These are phyloP conservation scores for Blastocystis sp. DNA, from an alignment of 352 stramenopile genomes.

Conservation along the genomic window DNA sequence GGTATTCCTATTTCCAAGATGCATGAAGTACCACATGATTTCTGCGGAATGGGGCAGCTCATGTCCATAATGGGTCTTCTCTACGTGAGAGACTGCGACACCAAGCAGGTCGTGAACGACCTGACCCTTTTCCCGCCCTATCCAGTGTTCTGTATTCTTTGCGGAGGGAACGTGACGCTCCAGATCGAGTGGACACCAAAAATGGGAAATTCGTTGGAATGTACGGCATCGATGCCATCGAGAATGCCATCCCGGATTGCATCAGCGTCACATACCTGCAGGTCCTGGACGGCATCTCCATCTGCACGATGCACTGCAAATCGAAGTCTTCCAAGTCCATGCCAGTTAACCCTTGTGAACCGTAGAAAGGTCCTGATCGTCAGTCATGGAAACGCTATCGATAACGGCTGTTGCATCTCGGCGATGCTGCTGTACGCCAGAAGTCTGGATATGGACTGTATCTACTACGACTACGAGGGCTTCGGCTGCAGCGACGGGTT, in stretches of 20 bases:
- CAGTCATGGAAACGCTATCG: conserved; percentile 57
- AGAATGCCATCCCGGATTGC: conserved; percentile 7
- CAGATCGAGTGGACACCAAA: conserved; percentile 3
- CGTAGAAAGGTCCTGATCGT: conserved; percentile 27
- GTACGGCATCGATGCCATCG: conserved; percentile 32
- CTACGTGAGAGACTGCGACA: conserved; percentile 40
- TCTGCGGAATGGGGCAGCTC: conserved; percentile 30
- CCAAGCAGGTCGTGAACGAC: conserved; percentile 5
- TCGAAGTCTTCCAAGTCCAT: not conserved
- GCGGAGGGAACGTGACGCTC: not conserved
- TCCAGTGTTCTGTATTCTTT: conserved; percentile 28
- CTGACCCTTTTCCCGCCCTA: conserved; percentile 54
- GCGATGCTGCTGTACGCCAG: not conserved
- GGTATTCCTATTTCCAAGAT: no score
- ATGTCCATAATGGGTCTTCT: conserved; percentile 36
- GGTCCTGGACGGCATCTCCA: conserved; percentile 10
- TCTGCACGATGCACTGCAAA: conserved; percentile 40
- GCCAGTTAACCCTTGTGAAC: not conserved
- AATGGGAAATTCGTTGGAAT: not conserved
- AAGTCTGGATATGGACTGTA: conserved; percentile 4
- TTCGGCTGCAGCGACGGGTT: conserved; percentile 48
- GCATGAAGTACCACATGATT: not conserved
- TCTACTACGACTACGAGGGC: conserved; percentile 59
- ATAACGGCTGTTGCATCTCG: conserved; percentile 49
- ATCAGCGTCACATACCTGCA: conserved; percentile 6